These are phyloP conservation scores for Henningerozyma blattae DNA, from an alignment of 805 yeast species.

Conservation along the genomic window DNA sequence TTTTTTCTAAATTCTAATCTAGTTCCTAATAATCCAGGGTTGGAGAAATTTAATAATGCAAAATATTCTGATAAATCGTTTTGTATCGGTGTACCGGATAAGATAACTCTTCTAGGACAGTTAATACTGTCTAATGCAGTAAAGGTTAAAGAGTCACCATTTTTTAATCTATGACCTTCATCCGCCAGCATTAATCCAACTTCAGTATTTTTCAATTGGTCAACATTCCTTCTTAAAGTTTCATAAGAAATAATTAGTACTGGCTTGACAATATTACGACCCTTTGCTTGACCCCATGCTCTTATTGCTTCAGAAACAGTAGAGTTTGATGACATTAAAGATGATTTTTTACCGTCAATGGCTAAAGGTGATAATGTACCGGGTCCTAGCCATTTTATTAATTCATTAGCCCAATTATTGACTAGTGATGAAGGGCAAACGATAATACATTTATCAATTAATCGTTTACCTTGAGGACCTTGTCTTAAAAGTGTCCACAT, in stretches of 20 bases:
- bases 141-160: constrained; percentile 87
- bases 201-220: constrained; percentile 58
- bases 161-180: constrained; percentile 74
- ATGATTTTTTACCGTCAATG: constrained; percentile 68
- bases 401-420: constrained; percentile 94
- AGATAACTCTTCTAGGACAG: constrained; percentile 78
- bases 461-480: constrained; percentile 68
- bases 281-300: constrained; percentile 81
- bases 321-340: constrained; percentile 40
- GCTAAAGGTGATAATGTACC: constrained; percentile 85
- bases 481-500: constrained; percentile 89
- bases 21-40: constrained; percentile 86
- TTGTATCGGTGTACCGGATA: constrained; percentile 96
- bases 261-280: constrained; percentile 83
- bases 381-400: constrained; percentile 88
- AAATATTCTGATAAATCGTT: constrained; percentile 91
- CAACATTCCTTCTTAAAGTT: constrained; percentile 78
- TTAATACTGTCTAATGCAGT: constrained; percentile 74
- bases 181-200: constrained; percentile 81
- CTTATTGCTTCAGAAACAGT: constrained; percentile 58
- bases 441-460: constrained; percentile 81
- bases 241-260: constrained; percentile 91
- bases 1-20: constrained; percentile 73
- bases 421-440: constrained; percentile 94
- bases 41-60: constrained; percentile 80